Evolutionary conservation across 1,139 yeast genomes (phyloP).

Genomic region (Diutina rugosa): DNA sequence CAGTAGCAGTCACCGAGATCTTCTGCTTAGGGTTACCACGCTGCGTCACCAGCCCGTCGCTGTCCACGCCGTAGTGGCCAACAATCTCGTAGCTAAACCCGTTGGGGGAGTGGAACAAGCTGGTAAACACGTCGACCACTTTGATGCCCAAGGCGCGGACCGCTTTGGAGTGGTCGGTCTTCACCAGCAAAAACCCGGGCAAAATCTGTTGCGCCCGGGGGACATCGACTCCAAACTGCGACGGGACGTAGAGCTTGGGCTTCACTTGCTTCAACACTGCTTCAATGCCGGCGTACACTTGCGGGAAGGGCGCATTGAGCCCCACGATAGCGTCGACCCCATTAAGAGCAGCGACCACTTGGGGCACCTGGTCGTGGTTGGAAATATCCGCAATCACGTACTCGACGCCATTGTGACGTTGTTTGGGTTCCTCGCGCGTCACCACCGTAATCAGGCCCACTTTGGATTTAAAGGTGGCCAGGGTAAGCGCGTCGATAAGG

Average conservation of each 20-base stretch:
- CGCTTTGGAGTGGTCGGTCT: constrained; percentile 23
- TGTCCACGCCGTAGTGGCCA: constrained; percentile 24
- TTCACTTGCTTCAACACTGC: constrained; percentile 23
- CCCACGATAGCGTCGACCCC: constrained; percentile 42
- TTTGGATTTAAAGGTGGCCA: constrained; percentile 26
- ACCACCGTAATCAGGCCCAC: constrained; percentile 39
- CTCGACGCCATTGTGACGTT: constrained; percentile 15
- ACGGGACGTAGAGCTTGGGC: constrained; percentile 45
- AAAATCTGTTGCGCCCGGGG: constrained; percentile 10
- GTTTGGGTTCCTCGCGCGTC: constrained; percentile 27
- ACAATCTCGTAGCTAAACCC: constrained; percentile 19
- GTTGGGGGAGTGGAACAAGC: constrained; percentile 32
- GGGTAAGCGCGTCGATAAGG: constrained; percentile 28
- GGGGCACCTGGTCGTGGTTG: constrained; percentile 12
- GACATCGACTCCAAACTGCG: constrained; percentile 44
- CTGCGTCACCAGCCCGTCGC: constrained; percentile 19
- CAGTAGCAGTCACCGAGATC: constrained; percentile 18
- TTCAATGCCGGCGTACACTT: constrained; percentile 14
- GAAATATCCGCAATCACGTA: constrained; percentile 21
- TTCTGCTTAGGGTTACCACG: constrained; percentile 26
- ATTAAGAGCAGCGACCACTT: constrained; percentile 18
- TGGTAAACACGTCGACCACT: constrained; percentile 33
- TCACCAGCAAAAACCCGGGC: constrained; percentile 23
- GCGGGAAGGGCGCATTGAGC: constrained; percentile 18
- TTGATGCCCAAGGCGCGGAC: constrained; percentile 37